A percentile compares a stretch with the other conserved stretches of the same genome.
Conservation (phyloP, 2,329 filamentous ascomycete species). For the Nemania sp. region DNA sequence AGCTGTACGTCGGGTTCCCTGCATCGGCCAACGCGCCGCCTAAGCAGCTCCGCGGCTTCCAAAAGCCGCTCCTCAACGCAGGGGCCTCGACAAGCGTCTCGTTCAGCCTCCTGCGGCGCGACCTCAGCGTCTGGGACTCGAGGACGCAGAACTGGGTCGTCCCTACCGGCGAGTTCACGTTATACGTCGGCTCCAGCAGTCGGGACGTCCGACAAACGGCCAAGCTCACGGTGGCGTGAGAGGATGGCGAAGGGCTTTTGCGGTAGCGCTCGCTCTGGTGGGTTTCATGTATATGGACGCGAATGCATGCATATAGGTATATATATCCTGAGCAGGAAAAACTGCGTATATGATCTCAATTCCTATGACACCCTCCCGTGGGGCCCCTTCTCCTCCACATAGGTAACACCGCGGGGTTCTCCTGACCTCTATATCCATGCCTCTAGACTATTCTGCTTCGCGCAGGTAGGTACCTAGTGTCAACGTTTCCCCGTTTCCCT, state of each 20-base stretch:
- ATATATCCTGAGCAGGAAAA: neutral
- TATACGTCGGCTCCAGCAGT: slow-evolving; percentile 53
- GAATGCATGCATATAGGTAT: too few relatives aligned
- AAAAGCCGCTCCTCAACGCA: slow-evolving; percentile 57
- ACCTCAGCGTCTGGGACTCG: slow-evolving; percentile 68
- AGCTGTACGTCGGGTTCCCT: slow-evolving; percentile 59
- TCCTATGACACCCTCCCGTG: neutral
- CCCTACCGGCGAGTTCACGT: slow-evolving; percentile 42
- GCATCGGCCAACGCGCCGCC: slow-evolving; percentile 46
- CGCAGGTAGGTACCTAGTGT: too few relatives aligned
- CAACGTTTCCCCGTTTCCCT: too few relatives aligned
- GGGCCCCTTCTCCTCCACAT: too few relatives aligned
- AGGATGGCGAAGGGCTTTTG: neutral
- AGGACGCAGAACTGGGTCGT: slow-evolving; percentile 61
- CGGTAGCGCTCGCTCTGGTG: neutral
- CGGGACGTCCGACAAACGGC: slow-evolving; percentile 50
- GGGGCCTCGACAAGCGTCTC: slow-evolving; percentile 53
- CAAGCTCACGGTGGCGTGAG: slow-evolving; percentile 36
- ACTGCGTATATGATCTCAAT: neutral
- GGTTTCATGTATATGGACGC: neutral
- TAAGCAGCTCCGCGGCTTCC: slow-evolving; percentile 64
- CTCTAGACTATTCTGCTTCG: too few relatives aligned
- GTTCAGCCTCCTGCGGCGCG: slow-evolving; percentile 61
- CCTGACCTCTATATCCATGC: too few relatives aligned
- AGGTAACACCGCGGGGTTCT: too few relatives aligned